phyloP scores from a whole-genome alignment of 169 alveolate genomes.

The Nephromyces sp. region DNA sequence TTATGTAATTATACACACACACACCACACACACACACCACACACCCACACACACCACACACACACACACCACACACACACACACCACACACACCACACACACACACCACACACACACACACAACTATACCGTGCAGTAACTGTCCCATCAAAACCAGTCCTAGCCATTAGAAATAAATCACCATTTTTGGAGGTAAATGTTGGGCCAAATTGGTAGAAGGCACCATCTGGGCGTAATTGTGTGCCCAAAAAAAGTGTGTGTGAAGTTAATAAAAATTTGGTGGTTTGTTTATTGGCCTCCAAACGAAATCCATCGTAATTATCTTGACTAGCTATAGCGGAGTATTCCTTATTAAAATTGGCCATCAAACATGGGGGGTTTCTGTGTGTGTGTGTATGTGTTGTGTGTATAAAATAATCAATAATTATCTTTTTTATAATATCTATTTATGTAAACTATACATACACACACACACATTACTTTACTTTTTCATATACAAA shows the following conservation, averaged over 20 bases:
- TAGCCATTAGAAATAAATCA: background rate
- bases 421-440: too few species aligned
- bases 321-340: slow-evolving; percentile 71
- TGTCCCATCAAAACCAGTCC: background rate
- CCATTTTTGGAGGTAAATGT: background rate
- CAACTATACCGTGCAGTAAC: background rate
- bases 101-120: background rate
- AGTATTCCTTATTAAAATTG: slow-evolving; percentile 63
- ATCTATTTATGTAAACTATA: too few species aligned
- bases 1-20: too few species aligned
- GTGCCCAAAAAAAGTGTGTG: background rate
- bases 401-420: too few species aligned
- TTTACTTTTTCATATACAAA: too few species aligned
- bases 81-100: too few species aligned
- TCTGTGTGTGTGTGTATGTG: too few species aligned
- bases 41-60: too few species aligned
- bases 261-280: background rate
- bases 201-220: slow-evolving; percentile 10
- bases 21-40: too few species aligned
- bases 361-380: slow-evolving; percentile 35
- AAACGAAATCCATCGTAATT: slow-evolving; percentile 79
- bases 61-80: too few species aligned
- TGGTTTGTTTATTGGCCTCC: slow-evolving; percentile 64
- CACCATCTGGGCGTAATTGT: background rate
- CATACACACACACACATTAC: too few species aligned